Conservation (phyloP, 257 asterid genomes). For the Primulina huaijiensis region DNA sequence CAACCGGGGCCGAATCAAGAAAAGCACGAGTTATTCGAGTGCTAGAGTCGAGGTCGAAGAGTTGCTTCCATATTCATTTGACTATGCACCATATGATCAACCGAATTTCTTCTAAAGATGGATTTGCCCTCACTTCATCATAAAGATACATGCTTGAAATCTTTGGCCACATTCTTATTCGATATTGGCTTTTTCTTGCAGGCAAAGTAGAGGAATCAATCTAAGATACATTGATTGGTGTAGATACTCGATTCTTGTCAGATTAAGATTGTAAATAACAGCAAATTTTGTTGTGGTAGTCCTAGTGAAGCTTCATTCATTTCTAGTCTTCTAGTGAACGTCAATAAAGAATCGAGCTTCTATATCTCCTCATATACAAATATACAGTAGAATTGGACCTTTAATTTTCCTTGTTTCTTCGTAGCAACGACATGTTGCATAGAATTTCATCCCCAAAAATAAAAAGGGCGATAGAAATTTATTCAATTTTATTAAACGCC, state of each 20-base stretch:
- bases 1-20: conserved; percentile 55
- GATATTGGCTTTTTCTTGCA: not conserved
- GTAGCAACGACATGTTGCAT: too few species aligned
- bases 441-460: too few species aligned
- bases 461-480: too few species aligned
- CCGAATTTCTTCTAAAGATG: conserved; percentile 38
- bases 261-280: conserved; percentile 20
- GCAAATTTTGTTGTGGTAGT: not conserved
- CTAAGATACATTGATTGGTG: conserved; percentile 8
- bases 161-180: not conserved
- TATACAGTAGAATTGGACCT: too few species aligned
- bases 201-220: not conserved
- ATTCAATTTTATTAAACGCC: too few species aligned
- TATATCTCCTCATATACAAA: too few species aligned
- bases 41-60: conserved; percentile 93
- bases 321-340: not conserved
- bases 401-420: too few species aligned
- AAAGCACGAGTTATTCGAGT: conserved; percentile 62
- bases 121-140: not conserved
- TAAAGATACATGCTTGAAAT: not conserved
- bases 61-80: conserved; percentile 59
- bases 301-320: not conserved
- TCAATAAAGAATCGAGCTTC: not conserved
- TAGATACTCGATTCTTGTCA: conserved; percentile 16
- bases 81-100: conserved; percentile 29